Percentiles rank a stretch among this genome's conserved stretches.
Evolutionary conservation across 768 basidiomycete genomes (phyloP).

Genomic region (Amanita pseudoporphyria): DNA sequence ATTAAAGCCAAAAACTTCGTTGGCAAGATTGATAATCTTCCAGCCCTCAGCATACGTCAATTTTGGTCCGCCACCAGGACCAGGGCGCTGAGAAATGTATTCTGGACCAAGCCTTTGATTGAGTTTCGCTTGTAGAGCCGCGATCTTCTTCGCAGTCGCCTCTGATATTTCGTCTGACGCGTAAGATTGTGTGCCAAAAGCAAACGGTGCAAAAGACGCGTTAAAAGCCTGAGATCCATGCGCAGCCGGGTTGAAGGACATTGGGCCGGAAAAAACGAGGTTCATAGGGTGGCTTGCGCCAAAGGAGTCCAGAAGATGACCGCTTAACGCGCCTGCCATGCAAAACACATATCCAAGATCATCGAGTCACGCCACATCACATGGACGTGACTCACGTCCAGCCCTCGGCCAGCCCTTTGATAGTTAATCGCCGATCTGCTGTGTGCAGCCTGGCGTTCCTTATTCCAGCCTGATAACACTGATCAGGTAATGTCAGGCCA

Average conservation of each 20-base stretch:
- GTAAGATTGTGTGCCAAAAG: slow-evolving; percentile 16
- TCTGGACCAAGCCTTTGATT: slow-evolving; percentile 90
- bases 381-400: too few species aligned
- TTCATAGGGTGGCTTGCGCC: slow-evolving; percentile 20
- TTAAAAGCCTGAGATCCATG: slow-evolving; percentile 33
- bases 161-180: slow-evolving; percentile 36
- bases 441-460: too few species aligned
- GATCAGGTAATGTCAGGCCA: too few species aligned
- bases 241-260: slow-evolving; percentile 53
- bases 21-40: slow-evolving; percentile 96
- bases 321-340: slow-evolving; percentile 55
- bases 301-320: slow-evolving; percentile 45
- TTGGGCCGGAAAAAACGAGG: slow-evolving; percentile 37
- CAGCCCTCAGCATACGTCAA: slow-evolving; percentile 95
- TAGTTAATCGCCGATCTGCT: too few species aligned
- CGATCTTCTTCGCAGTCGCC: slow-evolving; percentile 58
- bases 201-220: slow-evolving; percentile 18
- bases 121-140: slow-evolving; percentile 69
- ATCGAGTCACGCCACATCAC: background rate
- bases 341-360: background rate
- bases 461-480: too few species aligned
- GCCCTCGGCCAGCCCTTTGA: too few species aligned
- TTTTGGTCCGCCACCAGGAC: slow-evolving; percentile 80
- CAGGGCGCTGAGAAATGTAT: slow-evolving; percentile 81
- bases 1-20: slow-evolving; percentile 97